A percentile compares a stretch with the other conserved stretches of the same genome.
Evolutionary conservation across 2,329 filamentous ascomycete genomes (phyloP).

Genomic region (Aspergillus pseudoglaucus): DNA sequence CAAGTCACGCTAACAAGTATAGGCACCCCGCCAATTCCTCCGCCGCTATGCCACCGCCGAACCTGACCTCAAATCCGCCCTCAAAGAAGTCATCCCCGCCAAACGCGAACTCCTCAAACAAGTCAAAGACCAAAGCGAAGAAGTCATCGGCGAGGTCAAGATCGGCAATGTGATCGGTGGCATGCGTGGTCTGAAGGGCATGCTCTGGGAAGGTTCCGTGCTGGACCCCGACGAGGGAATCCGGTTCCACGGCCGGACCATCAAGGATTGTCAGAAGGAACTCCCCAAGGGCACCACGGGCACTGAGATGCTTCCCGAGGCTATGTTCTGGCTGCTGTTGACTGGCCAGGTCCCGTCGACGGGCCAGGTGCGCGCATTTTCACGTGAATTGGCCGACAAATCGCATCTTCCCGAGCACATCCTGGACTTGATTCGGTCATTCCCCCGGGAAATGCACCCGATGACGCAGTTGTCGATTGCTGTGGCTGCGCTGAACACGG

Average conservation of each 20-base stretch:
- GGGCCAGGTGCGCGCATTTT: constrained; percentile 73
- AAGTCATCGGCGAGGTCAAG: constrained; percentile 85
- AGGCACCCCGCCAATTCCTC: constrained; percentile 16
- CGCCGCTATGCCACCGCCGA: constrained; percentile 58
- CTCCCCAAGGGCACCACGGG: constrained; percentile 84
- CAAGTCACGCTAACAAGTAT: neutral
- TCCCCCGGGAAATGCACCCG: constrained; percentile 85
- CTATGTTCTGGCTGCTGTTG: constrained; percentile 98
- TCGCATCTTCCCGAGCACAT: constrained; percentile 76
- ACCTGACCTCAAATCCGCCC: constrained; percentile 80
- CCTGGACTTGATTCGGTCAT: constrained; percentile 78
- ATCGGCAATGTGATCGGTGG: constrained; percentile 90
- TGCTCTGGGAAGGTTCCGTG: constrained; percentile 98
- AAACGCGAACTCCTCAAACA: constrained; percentile 92
- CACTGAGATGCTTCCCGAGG: constrained; percentile 95
- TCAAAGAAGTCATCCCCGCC: constrained; percentile 76
- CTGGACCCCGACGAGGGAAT: constrained; percentile 96
- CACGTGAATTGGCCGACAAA: constrained; percentile 80
- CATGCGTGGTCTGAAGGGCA: constrained; percentile 95
- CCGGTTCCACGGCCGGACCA: constrained; percentile 93
- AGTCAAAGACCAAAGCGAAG: constrained; percentile 77
- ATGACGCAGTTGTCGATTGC: constrained; percentile 98
- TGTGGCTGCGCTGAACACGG: constrained; percentile 91
- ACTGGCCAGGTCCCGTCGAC: constrained; percentile 86
- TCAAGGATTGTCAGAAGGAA: constrained; percentile 93